Conservation (phyloP, 345 rosid species). For the Aurinia saxatilis region DNA sequence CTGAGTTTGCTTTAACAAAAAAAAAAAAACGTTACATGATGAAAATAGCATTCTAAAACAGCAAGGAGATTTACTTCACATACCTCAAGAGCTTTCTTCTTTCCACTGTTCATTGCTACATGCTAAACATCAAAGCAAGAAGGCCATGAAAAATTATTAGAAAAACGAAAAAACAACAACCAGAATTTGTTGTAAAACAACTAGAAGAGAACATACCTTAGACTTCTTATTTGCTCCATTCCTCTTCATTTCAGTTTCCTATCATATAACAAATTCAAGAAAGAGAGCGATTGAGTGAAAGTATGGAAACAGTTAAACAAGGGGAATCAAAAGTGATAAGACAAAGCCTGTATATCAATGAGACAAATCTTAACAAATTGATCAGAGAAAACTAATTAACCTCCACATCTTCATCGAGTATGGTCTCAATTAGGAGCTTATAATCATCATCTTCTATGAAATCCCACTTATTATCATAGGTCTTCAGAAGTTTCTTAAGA, state of each 20-base stretch:
- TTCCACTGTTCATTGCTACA: conserved; percentile 20
- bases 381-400: conserved; percentile 18
- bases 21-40: background rate
- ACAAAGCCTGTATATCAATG: background rate
- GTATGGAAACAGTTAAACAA: background rate
- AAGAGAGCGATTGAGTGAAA: background rate
- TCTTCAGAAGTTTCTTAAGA: conserved; percentile 45
- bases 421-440: conserved; percentile 60
- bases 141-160: background rate
- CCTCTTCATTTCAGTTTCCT: background rate
- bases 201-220: background rate
- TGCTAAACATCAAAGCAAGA: conserved; percentile 25
- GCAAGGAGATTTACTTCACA: background rate
- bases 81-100: conserved; percentile 30
- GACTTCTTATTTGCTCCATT: background rate
- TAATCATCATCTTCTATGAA: conserved; percentile 52
- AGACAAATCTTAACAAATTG: too few relatives aligned
- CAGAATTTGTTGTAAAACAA: background rate
- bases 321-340: background rate
- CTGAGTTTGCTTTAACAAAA: background rate
- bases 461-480: conserved; percentile 64
- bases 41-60: background rate
- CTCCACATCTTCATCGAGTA: conserved; percentile 61
- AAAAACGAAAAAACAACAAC: background rate
- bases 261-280: background rate